Conservation (phyloP, 2,329 filamentous ascomycete genomes). For the Clonostachys chloroleuca region DNA sequence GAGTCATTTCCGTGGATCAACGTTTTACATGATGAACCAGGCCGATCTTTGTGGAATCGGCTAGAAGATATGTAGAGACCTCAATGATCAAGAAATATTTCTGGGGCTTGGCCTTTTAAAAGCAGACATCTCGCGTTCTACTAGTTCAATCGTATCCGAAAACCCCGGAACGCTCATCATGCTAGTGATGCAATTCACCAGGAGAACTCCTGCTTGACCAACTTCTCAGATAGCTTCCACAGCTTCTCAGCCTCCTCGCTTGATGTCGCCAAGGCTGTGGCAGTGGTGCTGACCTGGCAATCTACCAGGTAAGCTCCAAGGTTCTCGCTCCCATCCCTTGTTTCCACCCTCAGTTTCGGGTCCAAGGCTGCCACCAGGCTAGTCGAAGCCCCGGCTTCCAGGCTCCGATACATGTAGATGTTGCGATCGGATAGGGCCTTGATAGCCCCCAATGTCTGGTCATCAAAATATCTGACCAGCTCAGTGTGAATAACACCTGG, state of each 20-base stretch:
- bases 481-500: slow-evolving; percentile 25
- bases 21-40: slow-evolving; percentile 1
- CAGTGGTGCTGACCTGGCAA: slow-evolving; percentile 13
- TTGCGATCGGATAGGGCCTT: slow-evolving; percentile 4
- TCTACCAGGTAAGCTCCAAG: slow-evolving; percentile 20
- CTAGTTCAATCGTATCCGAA: background rate
- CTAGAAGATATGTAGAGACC: background rate
- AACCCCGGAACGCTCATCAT: background rate
- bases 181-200: slow-evolving; percentile 3
- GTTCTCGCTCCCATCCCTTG: slow-evolving; percentile 10
- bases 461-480: slow-evolving; percentile 13
- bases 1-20: background rate
- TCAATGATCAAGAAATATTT: too few species aligned
- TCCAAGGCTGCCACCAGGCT: slow-evolving; percentile 25
- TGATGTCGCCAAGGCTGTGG: slow-evolving; percentile 8
- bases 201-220: slow-evolving; percentile 21
- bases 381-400: slow-evolving; percentile 21
- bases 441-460: slow-evolving; percentile 8
- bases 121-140: background rate
- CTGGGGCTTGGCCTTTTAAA: background rate
- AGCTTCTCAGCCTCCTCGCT: slow-evolving; percentile 21
- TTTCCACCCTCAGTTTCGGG: slow-evolving; percentile 9
- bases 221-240: slow-evolving; percentile 25
- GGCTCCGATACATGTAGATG: slow-evolving; percentile 10
- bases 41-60: background rate